A percentile compares a stretch with the other conserved stretches of the same genome.
Evolutionary conservation across 2,329 filamentous ascomycete species (phyloP).

Genomic region (Beauveria australis): DNA sequence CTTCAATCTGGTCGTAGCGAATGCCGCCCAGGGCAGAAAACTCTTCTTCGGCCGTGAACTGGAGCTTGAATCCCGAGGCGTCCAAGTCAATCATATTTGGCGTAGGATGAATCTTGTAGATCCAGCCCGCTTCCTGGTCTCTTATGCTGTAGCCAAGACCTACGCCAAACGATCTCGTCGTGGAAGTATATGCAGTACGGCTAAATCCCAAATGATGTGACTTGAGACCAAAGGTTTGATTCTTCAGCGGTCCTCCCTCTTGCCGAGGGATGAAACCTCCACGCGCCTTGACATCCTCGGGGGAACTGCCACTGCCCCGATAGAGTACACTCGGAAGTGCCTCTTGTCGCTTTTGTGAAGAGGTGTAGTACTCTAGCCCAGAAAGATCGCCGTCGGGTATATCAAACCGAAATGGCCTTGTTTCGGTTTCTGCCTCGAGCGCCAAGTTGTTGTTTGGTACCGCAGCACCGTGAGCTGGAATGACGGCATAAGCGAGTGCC

Average conservation of each 20-base stretch:
- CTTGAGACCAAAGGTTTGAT: neutral
- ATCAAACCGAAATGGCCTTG: neutral
- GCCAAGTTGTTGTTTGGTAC: too few species aligned
- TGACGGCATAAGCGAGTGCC: neutral
- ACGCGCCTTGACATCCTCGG: neutral
- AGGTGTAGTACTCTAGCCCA: neutral
- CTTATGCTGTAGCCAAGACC: neutral
- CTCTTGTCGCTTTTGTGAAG: neutral
- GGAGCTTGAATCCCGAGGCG: neutral
- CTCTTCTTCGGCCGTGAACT: neutral
- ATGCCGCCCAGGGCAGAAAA: neutral
- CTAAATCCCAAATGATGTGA: neutral
- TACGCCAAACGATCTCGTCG: neutral
- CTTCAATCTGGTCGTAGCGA: constrained; percentile 1
- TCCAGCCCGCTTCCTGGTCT: neutral
- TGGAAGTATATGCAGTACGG: neutral
- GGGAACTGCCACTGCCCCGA: neutral
- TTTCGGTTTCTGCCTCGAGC: neutral
- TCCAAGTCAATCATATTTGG: neutral
- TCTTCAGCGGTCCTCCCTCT: neutral
- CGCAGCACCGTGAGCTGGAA: neutral
- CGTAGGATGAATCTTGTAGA: neutral
- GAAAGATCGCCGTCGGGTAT: neutral
- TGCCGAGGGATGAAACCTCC: neutral
- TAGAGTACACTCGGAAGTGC: neutral